A percentile compares a stretch with the other conserved stretches of the same genome.
Evolutionary conservation across 164 flowering plant species (phyloP).

Genomic region (Litsea cubeba): DNA sequence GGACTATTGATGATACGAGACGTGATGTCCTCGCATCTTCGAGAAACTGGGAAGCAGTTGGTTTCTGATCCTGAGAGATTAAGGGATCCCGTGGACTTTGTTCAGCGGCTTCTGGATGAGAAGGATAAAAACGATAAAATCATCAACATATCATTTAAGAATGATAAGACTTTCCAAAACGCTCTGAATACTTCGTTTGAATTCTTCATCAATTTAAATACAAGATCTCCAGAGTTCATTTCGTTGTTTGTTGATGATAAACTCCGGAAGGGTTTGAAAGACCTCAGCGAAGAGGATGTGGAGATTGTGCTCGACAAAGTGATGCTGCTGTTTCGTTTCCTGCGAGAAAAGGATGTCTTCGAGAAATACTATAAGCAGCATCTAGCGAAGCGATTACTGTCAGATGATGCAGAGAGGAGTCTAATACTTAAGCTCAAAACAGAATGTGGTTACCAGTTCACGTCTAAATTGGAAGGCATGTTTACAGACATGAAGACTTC

Average conservation of each 20-base stretch:
- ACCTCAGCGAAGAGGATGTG: slow-evolving; percentile 54
- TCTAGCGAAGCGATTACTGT: slow-evolving; percentile 53
- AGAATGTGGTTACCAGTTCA: slow-evolving; percentile 69
- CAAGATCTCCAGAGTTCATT: slow-evolving; percentile 69
- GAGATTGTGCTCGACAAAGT: slow-evolving; percentile 61
- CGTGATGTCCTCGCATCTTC: slow-evolving; percentile 79
- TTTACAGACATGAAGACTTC: slow-evolving; percentile 91
- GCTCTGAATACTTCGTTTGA: slow-evolving; percentile 89
- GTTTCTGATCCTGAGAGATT: slow-evolving; percentile 88
- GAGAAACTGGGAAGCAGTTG: slow-evolving; percentile 79
- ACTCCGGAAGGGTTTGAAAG: slow-evolving; percentile 57
- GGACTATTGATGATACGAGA: slow-evolving; percentile 77
- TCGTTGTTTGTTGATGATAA: slow-evolving; percentile 68
- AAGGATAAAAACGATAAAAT: slow-evolving; percentile 80
- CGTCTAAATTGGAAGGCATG: slow-evolving; percentile 68
- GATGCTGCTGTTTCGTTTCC: slow-evolving; percentile 61
- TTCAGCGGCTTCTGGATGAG: slow-evolving; percentile 75
- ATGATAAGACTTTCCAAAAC: slow-evolving; percentile 87
- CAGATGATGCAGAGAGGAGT: slow-evolving; percentile 68
- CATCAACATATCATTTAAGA: slow-evolving; percentile 58
- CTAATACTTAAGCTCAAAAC: slow-evolving; percentile 62
- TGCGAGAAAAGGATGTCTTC: slow-evolving; percentile 64
- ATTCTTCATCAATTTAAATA: slow-evolving; percentile 75
- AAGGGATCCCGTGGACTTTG: slow-evolving; percentile 91
- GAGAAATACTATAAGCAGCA: slow-evolving; percentile 64